Evolutionary conservation across 148 eudicot genomes (phyloP).

Genomic region (Selenicereus undatus): DNA sequence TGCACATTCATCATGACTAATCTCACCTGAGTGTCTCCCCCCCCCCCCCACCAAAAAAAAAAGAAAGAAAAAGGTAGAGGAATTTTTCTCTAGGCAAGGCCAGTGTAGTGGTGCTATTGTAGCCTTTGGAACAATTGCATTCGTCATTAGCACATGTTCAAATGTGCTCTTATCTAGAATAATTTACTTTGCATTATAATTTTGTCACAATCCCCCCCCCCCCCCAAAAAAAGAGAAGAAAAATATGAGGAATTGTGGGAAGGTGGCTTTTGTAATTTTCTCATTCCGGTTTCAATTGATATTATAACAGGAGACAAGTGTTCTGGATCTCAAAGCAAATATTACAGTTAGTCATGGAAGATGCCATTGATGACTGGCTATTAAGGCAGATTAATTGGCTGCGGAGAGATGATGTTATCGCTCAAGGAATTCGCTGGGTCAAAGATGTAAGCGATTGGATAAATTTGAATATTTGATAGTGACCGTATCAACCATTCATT

Average conservation of each 20-base stretch:
- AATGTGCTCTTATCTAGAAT: background rate
- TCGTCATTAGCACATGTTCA: background rate
- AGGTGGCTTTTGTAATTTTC: background rate
- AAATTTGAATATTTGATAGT: constrained; percentile 9
- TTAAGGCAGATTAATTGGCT: constrained; percentile 85
- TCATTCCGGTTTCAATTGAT: background rate
- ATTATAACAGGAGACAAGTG: constrained; percentile 74
- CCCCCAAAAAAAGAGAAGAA: background rate
- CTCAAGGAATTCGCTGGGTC: constrained; percentile 81
- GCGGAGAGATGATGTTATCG: constrained; percentile 77
- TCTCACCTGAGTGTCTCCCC: background rate
- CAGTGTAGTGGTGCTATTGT: background rate
- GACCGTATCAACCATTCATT: background rate
- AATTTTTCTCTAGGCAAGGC: background rate
- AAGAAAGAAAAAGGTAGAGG: background rate
- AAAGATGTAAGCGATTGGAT: constrained; percentile 62
- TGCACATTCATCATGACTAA: background rate
- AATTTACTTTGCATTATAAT: background rate
- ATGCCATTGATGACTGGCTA: constrained; percentile 96
- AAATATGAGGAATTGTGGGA: background rate
- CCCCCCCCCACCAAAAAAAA: background rate
- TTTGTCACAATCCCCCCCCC: background rate
- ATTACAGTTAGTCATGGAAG: constrained; percentile 93
- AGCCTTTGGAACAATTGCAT: background rate
- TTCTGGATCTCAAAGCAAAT: constrained; percentile 99